Conservation (phyloP, 108 stramenopile species). For the Halocafeteria seosinensis region DNA sequence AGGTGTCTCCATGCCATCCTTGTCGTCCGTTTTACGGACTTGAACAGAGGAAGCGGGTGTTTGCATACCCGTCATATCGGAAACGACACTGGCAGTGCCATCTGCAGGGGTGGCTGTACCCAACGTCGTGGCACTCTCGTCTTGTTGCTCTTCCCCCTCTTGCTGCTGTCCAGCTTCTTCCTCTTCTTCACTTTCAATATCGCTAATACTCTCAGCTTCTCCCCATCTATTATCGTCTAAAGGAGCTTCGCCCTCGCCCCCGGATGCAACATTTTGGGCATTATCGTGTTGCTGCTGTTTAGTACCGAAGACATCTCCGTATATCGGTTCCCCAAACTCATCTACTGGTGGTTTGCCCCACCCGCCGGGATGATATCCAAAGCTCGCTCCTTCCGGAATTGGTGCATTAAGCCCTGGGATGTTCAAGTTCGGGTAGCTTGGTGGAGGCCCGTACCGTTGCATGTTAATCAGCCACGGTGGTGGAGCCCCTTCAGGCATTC, state of each 20-base stretch:
- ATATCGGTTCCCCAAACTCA: constrained; percentile 61
- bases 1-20: not conserved
- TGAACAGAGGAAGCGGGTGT: too few relatives aligned
- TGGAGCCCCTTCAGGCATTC: constrained; percentile 56
- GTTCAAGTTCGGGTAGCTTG: constrained; percentile 64
- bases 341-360: constrained; percentile 99
- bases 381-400: constrained; percentile 61
- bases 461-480: constrained; percentile 97
- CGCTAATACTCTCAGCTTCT: not conserved
- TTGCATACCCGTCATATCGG: too few relatives aligned
- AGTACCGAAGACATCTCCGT: constrained; percentile 69
- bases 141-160: not conserved
- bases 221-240: not conserved
- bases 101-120: not conserved
- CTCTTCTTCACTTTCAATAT: not conserved
- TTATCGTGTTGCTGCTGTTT: not conserved
- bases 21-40: not conserved
- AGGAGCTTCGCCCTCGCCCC: not conserved
- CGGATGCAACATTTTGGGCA: not conserved
- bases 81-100: not conserved
- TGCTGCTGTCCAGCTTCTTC: not conserved
- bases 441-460: constrained; percentile 95
- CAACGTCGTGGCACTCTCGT: not conserved
- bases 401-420: constrained; percentile 95
- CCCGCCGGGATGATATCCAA: constrained; percentile 80